Conservation (phyloP, 2,329 filamentous ascomycete species). For the Fusarium illudens region DNA sequence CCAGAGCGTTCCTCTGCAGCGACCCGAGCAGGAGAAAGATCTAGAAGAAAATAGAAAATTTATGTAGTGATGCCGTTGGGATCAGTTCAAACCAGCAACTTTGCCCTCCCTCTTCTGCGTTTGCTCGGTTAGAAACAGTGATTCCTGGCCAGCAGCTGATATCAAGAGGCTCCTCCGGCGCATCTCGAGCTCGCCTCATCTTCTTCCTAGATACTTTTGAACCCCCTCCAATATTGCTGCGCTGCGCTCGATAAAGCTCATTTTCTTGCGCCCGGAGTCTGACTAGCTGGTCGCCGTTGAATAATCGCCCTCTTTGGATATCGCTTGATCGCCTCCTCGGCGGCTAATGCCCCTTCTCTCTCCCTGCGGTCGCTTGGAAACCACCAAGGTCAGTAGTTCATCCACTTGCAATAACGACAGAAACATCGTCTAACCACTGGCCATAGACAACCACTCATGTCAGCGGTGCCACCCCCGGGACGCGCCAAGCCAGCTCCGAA, state of each 20-base stretch:
- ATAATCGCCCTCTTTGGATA: not conserved
- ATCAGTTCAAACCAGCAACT: not conserved
- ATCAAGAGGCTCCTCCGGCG: not conserved
- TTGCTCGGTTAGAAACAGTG: not conserved
- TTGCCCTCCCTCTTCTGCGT: not conserved
- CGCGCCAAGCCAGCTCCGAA: not conserved
- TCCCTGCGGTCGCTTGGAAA: not conserved
- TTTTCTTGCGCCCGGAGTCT: not conserved
- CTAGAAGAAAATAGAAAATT: not conserved
- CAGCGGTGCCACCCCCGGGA: not conserved
- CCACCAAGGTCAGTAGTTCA: not conserved
- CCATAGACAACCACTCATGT: not conserved
- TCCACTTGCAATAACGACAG: not conserved
- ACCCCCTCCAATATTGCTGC: not conserved
- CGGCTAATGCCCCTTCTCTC: not conserved
- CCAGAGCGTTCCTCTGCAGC: not conserved
- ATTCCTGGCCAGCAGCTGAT: not conserved
- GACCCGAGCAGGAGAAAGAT: not conserved
- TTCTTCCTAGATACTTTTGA: not conserved
- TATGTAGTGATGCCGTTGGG: not conserved
- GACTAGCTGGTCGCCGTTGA: not conserved
- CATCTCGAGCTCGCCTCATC: not conserved
- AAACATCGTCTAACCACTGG: not conserved
- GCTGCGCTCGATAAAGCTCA: not conserved
- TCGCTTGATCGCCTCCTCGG: not conserved